Evolutionary conservation across 805 yeast species (phyloP), one percentile per base, ranked within the genome.

Genomic region (Nakazawaea ambrosiae): DNA sequence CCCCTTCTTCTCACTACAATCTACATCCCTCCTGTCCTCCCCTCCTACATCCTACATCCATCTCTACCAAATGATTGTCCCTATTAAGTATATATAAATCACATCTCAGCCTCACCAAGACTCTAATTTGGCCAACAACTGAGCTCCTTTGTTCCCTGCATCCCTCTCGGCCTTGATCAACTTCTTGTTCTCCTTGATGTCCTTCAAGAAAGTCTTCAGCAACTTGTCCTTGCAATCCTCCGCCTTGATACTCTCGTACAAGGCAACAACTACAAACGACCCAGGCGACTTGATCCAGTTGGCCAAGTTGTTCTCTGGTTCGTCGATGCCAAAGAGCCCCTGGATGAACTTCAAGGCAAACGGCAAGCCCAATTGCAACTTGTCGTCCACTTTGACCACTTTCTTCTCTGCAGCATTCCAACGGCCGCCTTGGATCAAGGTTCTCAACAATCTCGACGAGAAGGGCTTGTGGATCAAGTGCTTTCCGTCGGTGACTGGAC

Each of bases 371-470:
- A 63, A 58, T 37, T 61, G 78, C 54, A 63, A 67, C 43, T 58
- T 61, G 35, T 49, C 61, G 10, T 63, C 68, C 31, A 68, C 47
- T 40, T 66, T 66, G 40, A 51, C 69, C 33, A 68, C 61, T 50
- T 60, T 68, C 58, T 68, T 76, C 48, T 67, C 75, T 60, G 78
- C 75, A 51, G 69, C 73, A 51, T 80, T 78, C 82, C 87, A 86
- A 53, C 78, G 85, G 50, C 89, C 89, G 44, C 89, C 90, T 59
- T 84, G 94, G 46, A 87, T 81, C 49, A 87, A 64, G 0, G 86
- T 65, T 57, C 85, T 81, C 45, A 87, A 60, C 36, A 82, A 65
- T 65, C 96, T 76, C 3, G 86, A 69, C 20, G 84, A 71, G 55
- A 80, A 83, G 36, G 92, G 83, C 52, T 74, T 75, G 48, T 73